Percentiles rank a stretch among this genome's conserved stretches.
phyloP scores from a whole-genome alignment of 2,329 filamentous ascomycete genomes.

The Exophiala xenobiotica region DNA sequence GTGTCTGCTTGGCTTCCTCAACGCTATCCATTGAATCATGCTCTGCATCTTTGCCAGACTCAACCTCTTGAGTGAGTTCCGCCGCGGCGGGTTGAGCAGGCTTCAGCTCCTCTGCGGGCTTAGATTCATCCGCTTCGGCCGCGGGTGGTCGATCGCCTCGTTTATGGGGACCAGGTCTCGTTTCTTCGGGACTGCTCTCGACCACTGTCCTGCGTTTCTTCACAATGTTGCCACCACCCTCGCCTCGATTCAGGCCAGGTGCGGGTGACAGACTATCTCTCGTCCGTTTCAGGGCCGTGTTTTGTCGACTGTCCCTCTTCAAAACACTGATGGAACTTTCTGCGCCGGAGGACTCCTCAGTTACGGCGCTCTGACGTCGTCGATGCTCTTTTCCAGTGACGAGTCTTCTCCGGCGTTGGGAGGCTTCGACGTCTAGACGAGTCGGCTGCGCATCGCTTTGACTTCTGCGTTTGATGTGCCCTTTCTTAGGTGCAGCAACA shows the following conservation, averaged over 20 bases:
- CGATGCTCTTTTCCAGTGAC: conserved; percentile 33
- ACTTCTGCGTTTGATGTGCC: conserved; percentile 26
- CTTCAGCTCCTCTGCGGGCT: not conserved
- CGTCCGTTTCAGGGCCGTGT: conserved; percentile 39
- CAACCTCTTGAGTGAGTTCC: not conserved
- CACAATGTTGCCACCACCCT: conserved; percentile 32
- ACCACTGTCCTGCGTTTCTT: conserved; percentile 46
- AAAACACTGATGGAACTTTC: conserved; percentile 17
- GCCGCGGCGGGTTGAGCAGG: not conserved
- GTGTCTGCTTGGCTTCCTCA: not conserved
- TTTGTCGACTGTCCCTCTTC: conserved; percentile 16
- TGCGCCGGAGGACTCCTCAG: conserved; percentile 31
- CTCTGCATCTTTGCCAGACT: conserved; percentile 11
- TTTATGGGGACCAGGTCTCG: conserved; percentile 26
- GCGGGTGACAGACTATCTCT: conserved; percentile 45
- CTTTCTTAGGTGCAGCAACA: conserved; percentile 16
- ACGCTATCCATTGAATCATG: conserved; percentile 3
- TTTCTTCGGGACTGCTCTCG: conserved; percentile 40
- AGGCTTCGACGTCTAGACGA: conserved; percentile 21
- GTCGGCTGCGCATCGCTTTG: conserved; percentile 29
- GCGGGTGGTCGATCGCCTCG: conserved; percentile 4
- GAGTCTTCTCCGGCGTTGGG: conserved; percentile 29
- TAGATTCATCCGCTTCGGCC: conserved; percentile 1
- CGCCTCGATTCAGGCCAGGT: conserved; percentile 14
- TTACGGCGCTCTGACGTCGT: conserved; percentile 31